These are phyloP conservation scores for Penicillium nordicum DNA, from an alignment of 2,329 filamentous ascomycete species.

Conservation along the genomic window DNA sequence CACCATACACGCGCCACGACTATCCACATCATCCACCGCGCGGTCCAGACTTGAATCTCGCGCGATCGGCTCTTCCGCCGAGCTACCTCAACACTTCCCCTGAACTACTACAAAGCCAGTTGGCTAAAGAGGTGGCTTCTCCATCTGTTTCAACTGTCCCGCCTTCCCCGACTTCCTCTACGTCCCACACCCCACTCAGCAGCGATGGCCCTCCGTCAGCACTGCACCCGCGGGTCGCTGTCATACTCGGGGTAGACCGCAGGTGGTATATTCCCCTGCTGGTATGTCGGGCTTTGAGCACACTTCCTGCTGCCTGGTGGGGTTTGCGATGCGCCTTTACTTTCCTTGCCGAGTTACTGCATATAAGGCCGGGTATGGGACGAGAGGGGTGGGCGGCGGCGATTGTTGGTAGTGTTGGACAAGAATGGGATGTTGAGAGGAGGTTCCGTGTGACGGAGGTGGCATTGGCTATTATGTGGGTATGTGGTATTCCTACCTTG, in stretches of 20 bases:
- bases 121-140: constrained; percentile 32
- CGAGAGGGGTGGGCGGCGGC: constrained; percentile 41
- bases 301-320: constrained; percentile 69
- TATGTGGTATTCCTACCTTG: constrained; percentile 39
- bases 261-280: constrained; percentile 72
- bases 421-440: constrained; percentile 45
- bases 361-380: constrained; percentile 43
- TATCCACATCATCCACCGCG: constrained; percentile 20
- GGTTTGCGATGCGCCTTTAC: constrained; percentile 66
- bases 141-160: constrained; percentile 25
- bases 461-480: constrained; percentile 70
- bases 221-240: constrained; percentile 73
- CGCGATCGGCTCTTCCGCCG: constrained; percentile 13
- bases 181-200: constrained; percentile 27
- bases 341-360: constrained; percentile 62
- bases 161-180: constrained; percentile 30
- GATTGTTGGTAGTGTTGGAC: constrained; percentile 36
- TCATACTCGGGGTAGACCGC: constrained; percentile 69
- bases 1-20: constrained; percentile 30
- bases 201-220: constrained; percentile 35
- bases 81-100: constrained; percentile 13
- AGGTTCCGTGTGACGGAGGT: constrained; percentile 64
- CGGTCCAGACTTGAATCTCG: constrained; percentile 25
- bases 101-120: constrained; percentile 13
- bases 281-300: constrained; percentile 67